These are phyloP conservation scores for Daldinia sp. DNA, from an alignment of 2,329 filamentous ascomycete species.

Conservation along the genomic window DNA sequence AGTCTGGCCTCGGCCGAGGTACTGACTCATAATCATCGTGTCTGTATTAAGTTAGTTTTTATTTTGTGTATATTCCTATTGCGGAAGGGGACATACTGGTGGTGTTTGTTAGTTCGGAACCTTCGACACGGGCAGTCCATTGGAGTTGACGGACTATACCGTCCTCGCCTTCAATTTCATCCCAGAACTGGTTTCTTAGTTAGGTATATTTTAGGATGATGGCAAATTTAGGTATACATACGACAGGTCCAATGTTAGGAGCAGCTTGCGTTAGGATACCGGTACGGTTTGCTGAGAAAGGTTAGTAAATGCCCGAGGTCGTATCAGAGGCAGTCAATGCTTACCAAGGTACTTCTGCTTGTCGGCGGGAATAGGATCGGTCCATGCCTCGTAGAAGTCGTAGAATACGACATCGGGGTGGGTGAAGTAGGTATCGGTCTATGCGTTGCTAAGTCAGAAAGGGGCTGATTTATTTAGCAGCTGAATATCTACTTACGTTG, in stretches of 20 bases:
- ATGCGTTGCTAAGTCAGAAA: conserved; percentile 13
- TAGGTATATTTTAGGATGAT: conserved; percentile 1
- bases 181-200: conserved; percentile 53
- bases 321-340: conserved; percentile 15
- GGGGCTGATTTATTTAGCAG: background rate
- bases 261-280: conserved; percentile 71
- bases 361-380: conserved; percentile 56
- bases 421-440: conserved; percentile 57
- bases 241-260: conserved; percentile 69
- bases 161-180: conserved; percentile 64
- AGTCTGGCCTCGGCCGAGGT: conserved; percentile 69
- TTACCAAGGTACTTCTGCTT: conserved; percentile 55
- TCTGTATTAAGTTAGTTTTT: conserved; percentile 39
- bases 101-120: conserved; percentile 49
- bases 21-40: conserved; percentile 64
- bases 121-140: conserved; percentile 71
- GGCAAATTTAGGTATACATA: conserved; percentile 38
- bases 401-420: conserved; percentile 64
- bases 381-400: conserved; percentile 71
- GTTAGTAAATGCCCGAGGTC: conserved; percentile 15
- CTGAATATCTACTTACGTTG: conserved; percentile 46
- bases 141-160: conserved; percentile 70
- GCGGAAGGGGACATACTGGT: conserved; percentile 41
- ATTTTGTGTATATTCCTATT: background rate
- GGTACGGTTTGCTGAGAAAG: conserved; percentile 44